Conservation (phyloP, 306 rosid genomes). For the Carpinus viminea region DNA sequence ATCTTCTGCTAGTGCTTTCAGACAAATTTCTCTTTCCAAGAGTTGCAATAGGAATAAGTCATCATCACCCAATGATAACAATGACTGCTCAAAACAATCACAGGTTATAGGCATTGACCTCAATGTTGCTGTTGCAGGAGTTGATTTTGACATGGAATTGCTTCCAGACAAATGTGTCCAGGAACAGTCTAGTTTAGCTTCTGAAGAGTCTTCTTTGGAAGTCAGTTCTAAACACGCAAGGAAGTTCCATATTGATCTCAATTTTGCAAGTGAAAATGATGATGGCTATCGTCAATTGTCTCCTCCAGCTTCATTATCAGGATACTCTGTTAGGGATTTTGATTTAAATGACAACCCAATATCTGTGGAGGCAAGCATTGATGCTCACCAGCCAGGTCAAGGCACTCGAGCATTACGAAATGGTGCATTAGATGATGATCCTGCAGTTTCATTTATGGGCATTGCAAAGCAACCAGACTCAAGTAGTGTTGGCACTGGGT, state of each 20-base stretch:
- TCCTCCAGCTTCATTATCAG: conserved; percentile 21
- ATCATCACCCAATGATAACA: neutral
- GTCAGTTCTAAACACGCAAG: conserved; percentile 26
- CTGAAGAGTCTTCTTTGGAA: conserved; percentile 31
- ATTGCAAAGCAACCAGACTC: conserved; percentile 15
- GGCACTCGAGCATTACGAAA: conserved; percentile 14
- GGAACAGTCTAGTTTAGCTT: conserved; percentile 11
- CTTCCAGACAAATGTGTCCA: conserved; percentile 11
- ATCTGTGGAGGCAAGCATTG: conserved; percentile 13
- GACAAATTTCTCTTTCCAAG: conserved; percentile 19
- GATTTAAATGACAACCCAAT: conserved; percentile 37
- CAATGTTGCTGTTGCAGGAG: conserved; percentile 34
- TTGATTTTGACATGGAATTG: conserved; percentile 23
- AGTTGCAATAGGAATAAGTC: conserved; percentile 15
- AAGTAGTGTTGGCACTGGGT: conserved; percentile 18
- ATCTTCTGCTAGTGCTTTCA: conserved; percentile 35
- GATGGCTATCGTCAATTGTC: conserved; percentile 15
- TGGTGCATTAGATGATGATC: neutral
- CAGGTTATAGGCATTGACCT: conserved; percentile 29
- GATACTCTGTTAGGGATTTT: conserved; percentile 32
- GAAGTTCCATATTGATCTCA: conserved; percentile 35
- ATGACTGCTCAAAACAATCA: conserved; percentile 2
- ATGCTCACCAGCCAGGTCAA: conserved; percentile 9
- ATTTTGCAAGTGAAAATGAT: conserved; percentile 26
- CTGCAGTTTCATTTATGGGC: conserved; percentile 23